Base-by-base conservation (phyloP, 164 flowering plant genomes). In the Protea cynaroides region DNA sequence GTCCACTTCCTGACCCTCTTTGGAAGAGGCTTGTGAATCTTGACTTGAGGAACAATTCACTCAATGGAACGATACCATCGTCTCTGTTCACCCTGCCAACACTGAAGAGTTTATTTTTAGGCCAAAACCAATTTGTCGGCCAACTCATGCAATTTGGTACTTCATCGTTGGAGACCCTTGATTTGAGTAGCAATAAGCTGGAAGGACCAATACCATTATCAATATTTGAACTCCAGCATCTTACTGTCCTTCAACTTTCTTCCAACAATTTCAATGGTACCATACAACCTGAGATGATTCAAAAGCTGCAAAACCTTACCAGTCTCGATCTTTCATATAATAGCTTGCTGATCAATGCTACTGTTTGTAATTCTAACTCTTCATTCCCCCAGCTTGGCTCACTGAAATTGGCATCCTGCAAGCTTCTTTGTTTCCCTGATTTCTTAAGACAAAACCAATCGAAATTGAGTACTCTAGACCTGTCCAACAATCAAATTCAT, bases 281-380 rank as follows among this genome's bases (percentile, higher is more conserved):
- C 6, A 0, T 83, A 14, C 22, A 59, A 7, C 59, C 74, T 10
- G 53, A 46, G 8, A 8, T 13, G 22, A 1, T 84, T 47, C 68
- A 46, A 13, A 43, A 40, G 0, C 71, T 78, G 2, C 11, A 11
- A 7, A 82, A 75, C 54, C 76, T 84, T 7, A 17, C 73, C 4
- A 19, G 0, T 15, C 78, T 79, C 9, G 78, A 73, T 34, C 82
- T 83, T 69, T 76, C 83, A 0, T 34, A 73, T 76, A 83, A 79
- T 67, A 60, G 38, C 49, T 63, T 82, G 58, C 56, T 72, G 7
- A 21, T 79, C 12, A 23, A 24, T 38, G 22, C 38, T 3, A 44
- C 15, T 21, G 56, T 11, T 14, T 37, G n/a, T 1, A 18, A 40
- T 54, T 59, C 67, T 6, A 60, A 37, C 14, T 15, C 34, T 0